Base-by-base conservation (phyloP, 495 filamentous ascomycete genomes). In the Tuber melanosporum region DNA sequence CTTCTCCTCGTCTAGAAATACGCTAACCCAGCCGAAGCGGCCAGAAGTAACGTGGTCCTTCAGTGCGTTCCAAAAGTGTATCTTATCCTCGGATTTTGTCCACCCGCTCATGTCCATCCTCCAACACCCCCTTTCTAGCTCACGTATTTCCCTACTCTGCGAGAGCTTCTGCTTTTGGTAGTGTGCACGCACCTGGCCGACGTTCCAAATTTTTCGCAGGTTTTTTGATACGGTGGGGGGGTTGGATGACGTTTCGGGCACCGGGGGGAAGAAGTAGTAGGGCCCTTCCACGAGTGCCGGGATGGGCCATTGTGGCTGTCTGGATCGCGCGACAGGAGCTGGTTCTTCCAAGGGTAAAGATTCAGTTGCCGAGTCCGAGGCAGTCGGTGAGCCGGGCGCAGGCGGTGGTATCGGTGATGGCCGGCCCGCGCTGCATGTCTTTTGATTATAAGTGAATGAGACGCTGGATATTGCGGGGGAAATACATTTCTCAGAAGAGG, bases 81-180 rank as follows among this genome's bases (percentile, higher is more conserved):
- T 32, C 71, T 82, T 82, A 39, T 74, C 46, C 46, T 74, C 78
- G 20, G 44, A n/a, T 47, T 76, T 71, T 41, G 22, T 44, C 80
- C 80, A 82, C 22, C 70, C 70, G 44, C 74, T 77, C 72, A 78
- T 82, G 69, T 82, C 80, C 32, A 82, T 77, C 46, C 32, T 76
- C 80, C 80, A 82, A 57, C 79, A 72, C 39, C 80, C 80, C 47
- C 80, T 79, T 71, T 82, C 80, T 75, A 74, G 79, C 17, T 75
- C n/a, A 42, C 80, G 70, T 72, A 82, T 14, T 3, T 79, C 73
- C 62, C 80, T 79, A 39, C 19, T 73, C 57, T 82, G 80, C 12
- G 26, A 26, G 26, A 71, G 74, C 45, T 82, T 78, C 45, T 76
- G 80, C n/a, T 52, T 74, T 74, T 77, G 80, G 36, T 82, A 82